Percentiles rank a stretch among this genome's conserved stretches.
Evolutionary conservation across 352 stramenopile genomes (phyloP).

Genomic region (Globisporangium cylindrosporum): DNA sequence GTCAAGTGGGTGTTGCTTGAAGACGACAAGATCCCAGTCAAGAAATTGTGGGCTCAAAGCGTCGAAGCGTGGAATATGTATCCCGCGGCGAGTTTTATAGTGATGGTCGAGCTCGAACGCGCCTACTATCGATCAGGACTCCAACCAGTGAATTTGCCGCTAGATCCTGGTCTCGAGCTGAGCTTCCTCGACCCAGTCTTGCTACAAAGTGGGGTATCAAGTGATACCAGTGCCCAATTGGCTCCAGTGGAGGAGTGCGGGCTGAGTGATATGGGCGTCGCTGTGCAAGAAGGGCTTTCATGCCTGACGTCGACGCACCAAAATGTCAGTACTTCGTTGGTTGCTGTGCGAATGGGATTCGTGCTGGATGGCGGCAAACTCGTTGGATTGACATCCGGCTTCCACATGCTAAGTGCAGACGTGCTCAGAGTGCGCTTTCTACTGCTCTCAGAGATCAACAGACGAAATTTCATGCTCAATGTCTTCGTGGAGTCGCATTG

Average conservation of each 20-base stretch:
- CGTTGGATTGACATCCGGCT: not conserved
- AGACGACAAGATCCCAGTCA: slow-evolving; percentile 1
- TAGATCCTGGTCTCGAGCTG: not conserved
- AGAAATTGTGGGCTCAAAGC: not conserved
- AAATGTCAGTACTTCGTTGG: not conserved
- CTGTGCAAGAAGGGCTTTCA: not conserved
- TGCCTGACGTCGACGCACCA: not conserved
- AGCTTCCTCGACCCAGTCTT: slow-evolving; percentile 3
- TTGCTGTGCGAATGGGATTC: not conserved
- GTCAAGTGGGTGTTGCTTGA: slow-evolving; percentile 11
- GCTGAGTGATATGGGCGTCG: not conserved
- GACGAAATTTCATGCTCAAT: not conserved
- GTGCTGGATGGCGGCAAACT: not conserved
- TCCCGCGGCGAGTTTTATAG: not conserved
- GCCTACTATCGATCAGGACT: not conserved
- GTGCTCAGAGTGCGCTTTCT: not conserved
- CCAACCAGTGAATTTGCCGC: not conserved
- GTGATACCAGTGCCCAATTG: not conserved
- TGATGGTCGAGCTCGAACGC: not conserved
- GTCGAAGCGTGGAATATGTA: not conserved
- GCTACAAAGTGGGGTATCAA: not conserved
- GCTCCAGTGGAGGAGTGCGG: not conserved
- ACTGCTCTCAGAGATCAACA: not conserved
- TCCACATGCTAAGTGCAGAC: not conserved
- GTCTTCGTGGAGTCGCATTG: not conserved